Percentiles rank a stretch among this genome's conserved stretches.
These are phyloP conservation scores for Acer negundo DNA, from an alignment of 345 rosid species.

Conservation along the genomic window DNA sequence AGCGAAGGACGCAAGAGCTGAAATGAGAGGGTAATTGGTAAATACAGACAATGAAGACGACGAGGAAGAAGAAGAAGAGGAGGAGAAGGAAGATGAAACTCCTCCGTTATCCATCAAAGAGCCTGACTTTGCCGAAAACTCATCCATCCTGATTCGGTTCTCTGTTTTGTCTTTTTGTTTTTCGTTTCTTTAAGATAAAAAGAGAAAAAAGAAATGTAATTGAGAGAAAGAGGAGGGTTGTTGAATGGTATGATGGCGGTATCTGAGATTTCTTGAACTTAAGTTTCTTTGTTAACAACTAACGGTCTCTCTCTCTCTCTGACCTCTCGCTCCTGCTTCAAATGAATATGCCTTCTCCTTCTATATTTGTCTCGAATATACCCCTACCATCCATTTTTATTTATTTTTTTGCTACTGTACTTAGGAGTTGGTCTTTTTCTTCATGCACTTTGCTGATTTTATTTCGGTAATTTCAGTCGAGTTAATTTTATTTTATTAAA, in stretches of 20 bases:
- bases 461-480: too few species aligned
- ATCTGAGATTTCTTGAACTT: neutral
- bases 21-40: conserved; percentile 66
- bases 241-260: neutral
- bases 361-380: conserved; percentile 26
- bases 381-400: neutral
- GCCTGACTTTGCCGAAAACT: conserved; percentile 26
- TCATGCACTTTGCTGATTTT: too few species aligned
- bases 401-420: too few species aligned
- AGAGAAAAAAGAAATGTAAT: neutral
- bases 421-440: too few species aligned
- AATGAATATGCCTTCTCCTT: conserved; percentile 9
- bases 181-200: neutral
- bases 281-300: conserved; percentile 7
- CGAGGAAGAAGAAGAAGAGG: conserved; percentile 30
- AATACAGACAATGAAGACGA: conserved; percentile 37
- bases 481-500: too few species aligned
- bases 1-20: conserved; percentile 55
- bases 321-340: neutral
- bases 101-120: conserved; percentile 15
- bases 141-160: conserved; percentile 28
- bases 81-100: conserved; percentile 27
- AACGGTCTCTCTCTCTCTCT: conserved; percentile 27
- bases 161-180: too few species aligned
- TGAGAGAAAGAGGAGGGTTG: neutral